Percentiles rank a stretch among this genome's conserved stretches.
Evolutionary conservation across 805 yeast genomes (phyloP).

Genomic region (Candida quercuum): DNA sequence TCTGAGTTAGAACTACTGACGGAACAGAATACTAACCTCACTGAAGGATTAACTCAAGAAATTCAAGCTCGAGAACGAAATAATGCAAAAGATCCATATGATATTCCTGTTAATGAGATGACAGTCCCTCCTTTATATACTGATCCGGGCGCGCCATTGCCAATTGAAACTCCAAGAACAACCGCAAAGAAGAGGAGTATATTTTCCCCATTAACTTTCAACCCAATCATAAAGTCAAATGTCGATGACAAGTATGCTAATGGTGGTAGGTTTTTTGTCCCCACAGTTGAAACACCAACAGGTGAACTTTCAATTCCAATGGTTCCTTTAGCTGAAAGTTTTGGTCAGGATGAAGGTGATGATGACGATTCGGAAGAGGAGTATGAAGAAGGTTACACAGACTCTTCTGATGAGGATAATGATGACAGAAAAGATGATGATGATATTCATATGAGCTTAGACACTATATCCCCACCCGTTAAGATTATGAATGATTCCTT

Average conservation of each 20-base stretch:
- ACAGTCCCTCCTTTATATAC: constrained; percentile 52
- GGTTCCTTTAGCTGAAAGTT: constrained; percentile 8
- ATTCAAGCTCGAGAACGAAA: too few relatives aligned
- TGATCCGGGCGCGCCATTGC: constrained; percentile 85
- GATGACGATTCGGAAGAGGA: constrained; percentile 18
- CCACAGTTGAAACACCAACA: constrained; percentile 12
- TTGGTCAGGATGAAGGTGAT: constrained; percentile 21
- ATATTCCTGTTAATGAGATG: constrained; percentile 57
- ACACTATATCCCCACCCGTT: neutral
- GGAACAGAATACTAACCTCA: constrained; percentile 1
- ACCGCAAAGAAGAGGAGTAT: constrained; percentile 44
- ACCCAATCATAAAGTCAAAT: constrained; percentile 68
- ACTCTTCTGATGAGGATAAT: constrained; percentile 17
- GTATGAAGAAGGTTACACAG: constrained; percentile 22
- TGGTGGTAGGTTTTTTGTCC: constrained; percentile 86
- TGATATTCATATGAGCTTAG: constrained; percentile 1
- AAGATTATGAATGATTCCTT: constrained; percentile 6
- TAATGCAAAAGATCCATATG: constrained; percentile 25
- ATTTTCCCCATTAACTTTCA: constrained; percentile 78
- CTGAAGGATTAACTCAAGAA: neutral
- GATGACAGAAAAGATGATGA: constrained; percentile 13
- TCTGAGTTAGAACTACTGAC: neutral
- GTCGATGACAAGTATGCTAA: constrained; percentile 82
- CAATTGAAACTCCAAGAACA: constrained; percentile 45
- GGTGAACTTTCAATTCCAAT: constrained; percentile 19